phyloP scores from a whole-genome alignment of 345 rosid species.

The Zanthoxylum bungeanum region DNA sequence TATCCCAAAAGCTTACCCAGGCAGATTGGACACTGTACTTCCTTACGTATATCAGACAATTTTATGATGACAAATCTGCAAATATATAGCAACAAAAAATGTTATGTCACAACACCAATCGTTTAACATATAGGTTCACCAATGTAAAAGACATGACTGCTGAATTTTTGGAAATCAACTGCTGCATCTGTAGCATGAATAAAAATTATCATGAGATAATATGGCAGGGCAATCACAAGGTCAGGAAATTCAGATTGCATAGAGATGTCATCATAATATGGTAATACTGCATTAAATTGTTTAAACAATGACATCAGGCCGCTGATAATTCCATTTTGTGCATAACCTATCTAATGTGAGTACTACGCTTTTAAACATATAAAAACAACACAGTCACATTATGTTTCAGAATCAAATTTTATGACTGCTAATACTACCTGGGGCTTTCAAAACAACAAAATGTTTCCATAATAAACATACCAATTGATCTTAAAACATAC shows the following conservation, averaged over 20 bases:
- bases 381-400: background rate
- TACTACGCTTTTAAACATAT: background rate
- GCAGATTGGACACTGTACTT: slow-evolving; percentile 81
- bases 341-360: background rate
- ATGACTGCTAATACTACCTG: background rate
- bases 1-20: slow-evolving; percentile 40
- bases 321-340: background rate
- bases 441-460: background rate
- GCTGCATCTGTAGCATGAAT: too few relatives aligned
- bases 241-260: too few relatives aligned
- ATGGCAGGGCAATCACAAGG: background rate
- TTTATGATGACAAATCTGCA: slow-evolving; percentile 49
- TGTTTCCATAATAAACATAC: background rate
- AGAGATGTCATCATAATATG: too few relatives aligned
- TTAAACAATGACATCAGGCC: background rate
- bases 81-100: slow-evolving; percentile 12
- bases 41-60: slow-evolving; percentile 60
- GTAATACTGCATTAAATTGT: background rate
- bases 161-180: too few relatives aligned
- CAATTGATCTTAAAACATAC: background rate
- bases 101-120: slow-evolving; percentile 7
- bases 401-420: background rate
- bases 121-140: background rate
- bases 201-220: background rate
- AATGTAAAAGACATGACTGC: too few relatives aligned